These are phyloP conservation scores for Ramularia endophylla DNA, from an alignment of 2,329 filamentous ascomycete genomes.

Conservation along the genomic window DNA sequence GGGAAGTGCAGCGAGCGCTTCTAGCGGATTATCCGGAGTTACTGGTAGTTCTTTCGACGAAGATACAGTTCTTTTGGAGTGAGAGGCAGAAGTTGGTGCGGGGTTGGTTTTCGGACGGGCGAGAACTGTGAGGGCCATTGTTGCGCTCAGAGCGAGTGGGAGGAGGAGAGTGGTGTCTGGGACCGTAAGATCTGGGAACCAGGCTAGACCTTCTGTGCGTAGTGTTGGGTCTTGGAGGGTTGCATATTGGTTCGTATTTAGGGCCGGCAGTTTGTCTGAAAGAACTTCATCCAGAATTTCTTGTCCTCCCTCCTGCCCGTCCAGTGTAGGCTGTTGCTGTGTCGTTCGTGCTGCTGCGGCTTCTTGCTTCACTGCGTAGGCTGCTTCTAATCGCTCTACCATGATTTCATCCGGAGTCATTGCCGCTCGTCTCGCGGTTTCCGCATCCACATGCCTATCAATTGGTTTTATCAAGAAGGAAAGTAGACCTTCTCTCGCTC, in stretches of 20 bases:
- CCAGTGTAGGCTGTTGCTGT: not conserved
- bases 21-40: not conserved
- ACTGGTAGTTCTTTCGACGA: not conserved
- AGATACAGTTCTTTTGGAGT: not conserved
- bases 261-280: no score
- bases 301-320: not conserved
- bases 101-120: not conserved
- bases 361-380: conserved; percentile 2
- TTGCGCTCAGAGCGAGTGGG: conserved; percentile 9
- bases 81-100: not conserved
- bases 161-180: conserved; percentile 42
- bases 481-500: conserved; percentile 22
- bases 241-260: conserved; percentile 5
- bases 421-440: not conserved
- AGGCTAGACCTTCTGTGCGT: conserved; percentile 52
- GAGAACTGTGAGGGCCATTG: conserved; percentile 25
- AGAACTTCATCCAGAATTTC: not conserved
- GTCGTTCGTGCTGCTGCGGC: conserved; percentile 2
- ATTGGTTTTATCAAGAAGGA: conserved; percentile 16
- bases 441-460: conserved; percentile 1
- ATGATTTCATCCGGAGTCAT: not conserved
- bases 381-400: conserved; percentile 6
- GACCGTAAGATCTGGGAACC: conserved; percentile 53
- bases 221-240: conserved; percentile 45
- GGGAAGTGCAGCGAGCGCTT: not conserved